Conservation (phyloP, 805 yeast genomes). For the Lipomyces lipofer region DNA sequence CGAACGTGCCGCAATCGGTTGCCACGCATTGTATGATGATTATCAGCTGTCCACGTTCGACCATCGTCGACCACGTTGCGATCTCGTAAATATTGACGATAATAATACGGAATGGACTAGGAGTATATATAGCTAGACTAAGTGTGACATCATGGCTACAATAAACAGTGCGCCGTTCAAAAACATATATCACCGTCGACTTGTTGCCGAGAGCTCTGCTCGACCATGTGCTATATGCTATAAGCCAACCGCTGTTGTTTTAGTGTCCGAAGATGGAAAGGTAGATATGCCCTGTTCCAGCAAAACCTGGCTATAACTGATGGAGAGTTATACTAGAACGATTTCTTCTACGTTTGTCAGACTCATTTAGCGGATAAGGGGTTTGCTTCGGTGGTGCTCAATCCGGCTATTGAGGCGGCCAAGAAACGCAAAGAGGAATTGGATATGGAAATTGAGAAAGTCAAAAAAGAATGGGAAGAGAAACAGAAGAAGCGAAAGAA, state of each 20-base stretch:
- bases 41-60: too few species aligned
- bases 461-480: slow-evolving; percentile 40
- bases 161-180: slow-evolving; percentile 41
- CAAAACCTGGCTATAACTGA: not conserved
- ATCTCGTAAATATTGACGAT: too few species aligned
- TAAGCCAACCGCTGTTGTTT: slow-evolving; percentile 52
- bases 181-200: slow-evolving; percentile 49
- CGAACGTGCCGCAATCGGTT: too few species aligned
- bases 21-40: too few species aligned
- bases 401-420: slow-evolving; percentile 43
- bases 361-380: slow-evolving; percentile 50
- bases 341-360: slow-evolving; percentile 56
- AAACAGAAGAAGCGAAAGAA: slow-evolving; percentile 29
- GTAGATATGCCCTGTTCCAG: slow-evolving; percentile 12
- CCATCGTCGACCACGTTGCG: too few species aligned
- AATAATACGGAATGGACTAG: too few species aligned
- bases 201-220: slow-evolving; percentile 48
- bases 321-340: slow-evolving; percentile 35
- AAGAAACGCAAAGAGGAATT: slow-evolving; percentile 32
- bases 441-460: slow-evolving; percentile 39
- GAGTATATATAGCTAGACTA: too few species aligned
- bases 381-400: slow-evolving; percentile 48
- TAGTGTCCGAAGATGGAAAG: slow-evolving; percentile 48
- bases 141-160: too few species aligned
- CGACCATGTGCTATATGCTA: slow-evolving; percentile 56